These are phyloP conservation scores for Phellopilus nigrolimitatus DNA, from an alignment of 1,284 basidiomycete genomes.

Conservation along the genomic window DNA sequence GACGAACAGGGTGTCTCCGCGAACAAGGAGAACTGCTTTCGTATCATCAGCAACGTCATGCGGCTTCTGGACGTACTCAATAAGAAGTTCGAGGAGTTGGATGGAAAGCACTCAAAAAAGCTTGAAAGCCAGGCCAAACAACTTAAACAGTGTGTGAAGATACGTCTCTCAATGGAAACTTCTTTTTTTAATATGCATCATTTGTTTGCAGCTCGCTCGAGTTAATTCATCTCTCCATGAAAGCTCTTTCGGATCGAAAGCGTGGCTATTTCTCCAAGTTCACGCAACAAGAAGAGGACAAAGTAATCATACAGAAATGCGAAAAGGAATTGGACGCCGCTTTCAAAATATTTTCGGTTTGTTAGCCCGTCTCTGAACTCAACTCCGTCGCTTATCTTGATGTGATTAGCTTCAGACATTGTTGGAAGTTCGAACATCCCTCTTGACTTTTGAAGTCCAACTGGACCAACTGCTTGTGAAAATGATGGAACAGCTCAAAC, in stretches of 20 bases:
- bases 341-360: constrained; percentile 4
- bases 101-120: background rate
- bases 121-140: background rate
- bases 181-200: too few relatives aligned
- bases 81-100: background rate
- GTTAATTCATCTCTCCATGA: background rate
- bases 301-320: constrained; percentile 2
- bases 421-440: background rate
- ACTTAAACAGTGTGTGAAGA: background rate
- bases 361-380: background rate
- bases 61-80: background rate
- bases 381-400: background rate
- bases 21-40: constrained; percentile 9
- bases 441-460: too few relatives aligned
- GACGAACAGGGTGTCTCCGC: background rate
- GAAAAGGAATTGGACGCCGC: constrained; percentile 4
- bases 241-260: background rate
- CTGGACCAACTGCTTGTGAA: too few relatives aligned
- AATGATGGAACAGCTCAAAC: too few relatives aligned
- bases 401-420: background rate
- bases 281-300: constrained; percentile 1
- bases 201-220: background rate
- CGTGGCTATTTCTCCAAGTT: background rate
- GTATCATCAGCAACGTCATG: background rate
- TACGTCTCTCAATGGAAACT: too few relatives aligned